These are phyloP conservation scores for Candida piceae DNA, from an alignment of 805 yeast genomes.

Conservation along the genomic window DNA sequence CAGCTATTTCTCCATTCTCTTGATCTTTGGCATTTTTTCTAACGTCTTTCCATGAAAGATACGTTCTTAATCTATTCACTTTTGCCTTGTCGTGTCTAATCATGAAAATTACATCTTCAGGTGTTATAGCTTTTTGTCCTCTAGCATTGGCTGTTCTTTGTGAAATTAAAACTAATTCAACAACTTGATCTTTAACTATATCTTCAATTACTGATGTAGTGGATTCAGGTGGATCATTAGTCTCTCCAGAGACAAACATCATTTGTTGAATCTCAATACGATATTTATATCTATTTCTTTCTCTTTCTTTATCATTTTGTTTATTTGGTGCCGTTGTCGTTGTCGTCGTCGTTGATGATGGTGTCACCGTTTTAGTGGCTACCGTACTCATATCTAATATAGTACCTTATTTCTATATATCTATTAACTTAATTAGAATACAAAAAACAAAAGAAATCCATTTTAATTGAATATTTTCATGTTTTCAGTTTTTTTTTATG, in stretches of 20 bases:
- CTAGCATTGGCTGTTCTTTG: slow-evolving; percentile 71
- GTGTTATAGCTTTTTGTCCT: slow-evolving; percentile 78
- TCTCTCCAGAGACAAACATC: slow-evolving; percentile 98
- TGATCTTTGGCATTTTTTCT: slow-evolving; percentile 70
- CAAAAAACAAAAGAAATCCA: too few species aligned
- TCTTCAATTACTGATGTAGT: slow-evolving; percentile 93
- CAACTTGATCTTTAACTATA: slow-evolving; percentile 90
- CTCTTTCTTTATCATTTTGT: slow-evolving; percentile 12
- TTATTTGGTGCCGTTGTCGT: slow-evolving; percentile 3
- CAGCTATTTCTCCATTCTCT: slow-evolving; percentile 44
- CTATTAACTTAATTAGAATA: too few species aligned
- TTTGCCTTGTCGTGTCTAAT: slow-evolving; percentile 93
- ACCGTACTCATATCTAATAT: neutral
- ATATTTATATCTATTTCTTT: slow-evolving; percentile 58
- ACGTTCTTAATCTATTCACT: slow-evolving; percentile 85
- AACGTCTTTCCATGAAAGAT: slow-evolving; percentile 94
- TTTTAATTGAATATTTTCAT: too few species aligned
- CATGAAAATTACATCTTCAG: slow-evolving; percentile 90
- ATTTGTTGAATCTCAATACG: slow-evolving; percentile 93
- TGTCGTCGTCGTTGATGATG: slow-evolving; percentile 1
- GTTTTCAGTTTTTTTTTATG: too few species aligned
- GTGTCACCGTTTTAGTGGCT: neutral
- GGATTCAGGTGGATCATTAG: slow-evolving; percentile 88
- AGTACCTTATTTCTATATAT: too few species aligned
- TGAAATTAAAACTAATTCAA: slow-evolving; percentile 73